Percentiles rank a stretch among this genome's conserved stretches.
These are phyloP conservation scores for Curvularia lunata DNA, from an alignment of 2,329 filamentous ascomycete genomes.

Conservation along the genomic window DNA sequence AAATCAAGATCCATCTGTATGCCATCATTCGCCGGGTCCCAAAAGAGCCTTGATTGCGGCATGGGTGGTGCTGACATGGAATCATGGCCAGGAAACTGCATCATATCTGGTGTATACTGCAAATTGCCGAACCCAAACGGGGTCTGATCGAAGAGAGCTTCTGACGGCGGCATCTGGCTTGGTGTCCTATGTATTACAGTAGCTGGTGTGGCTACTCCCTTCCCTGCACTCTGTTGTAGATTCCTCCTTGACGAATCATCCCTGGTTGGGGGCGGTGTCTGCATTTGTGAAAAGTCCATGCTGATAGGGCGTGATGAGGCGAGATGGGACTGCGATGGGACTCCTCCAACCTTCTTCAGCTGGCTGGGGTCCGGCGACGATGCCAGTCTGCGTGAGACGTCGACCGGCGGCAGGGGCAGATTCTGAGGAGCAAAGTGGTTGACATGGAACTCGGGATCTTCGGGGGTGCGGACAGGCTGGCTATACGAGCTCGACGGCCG, in stretches of 20 bases:
- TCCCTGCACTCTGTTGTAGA: constrained; percentile 38
- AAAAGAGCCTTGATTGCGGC: constrained; percentile 56
- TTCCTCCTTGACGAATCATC: constrained; percentile 59
- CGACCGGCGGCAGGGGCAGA: constrained; percentile 64
- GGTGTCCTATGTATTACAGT: constrained; percentile 53
- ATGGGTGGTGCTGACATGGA: constrained; percentile 63
- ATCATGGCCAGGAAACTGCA: constrained; percentile 59
- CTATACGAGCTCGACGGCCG: constrained; percentile 46
- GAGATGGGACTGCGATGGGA: constrained; percentile 22
- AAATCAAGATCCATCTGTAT: constrained; percentile 47
- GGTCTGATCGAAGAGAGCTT: constrained; percentile 46
- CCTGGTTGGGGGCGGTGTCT: constrained; percentile 67
- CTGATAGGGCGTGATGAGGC: constrained; percentile 32
- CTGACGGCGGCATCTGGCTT: constrained; percentile 34
- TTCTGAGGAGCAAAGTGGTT: constrained; percentile 65
- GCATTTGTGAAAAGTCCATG: constrained; percentile 59
- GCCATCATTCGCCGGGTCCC: constrained; percentile 42
- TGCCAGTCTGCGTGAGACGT: constrained; percentile 63
- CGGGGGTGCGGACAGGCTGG: constrained; percentile 43
- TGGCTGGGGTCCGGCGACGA: constrained; percentile 61
- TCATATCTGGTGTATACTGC: constrained; percentile 64
- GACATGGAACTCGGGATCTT: constrained; percentile 62
- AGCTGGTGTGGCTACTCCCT: constrained; percentile 42
- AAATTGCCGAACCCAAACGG: constrained; percentile 59
- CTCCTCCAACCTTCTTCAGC: constrained; percentile 19